A percentile compares a stretch with the other conserved stretches of the same genome.
Evolutionary conservation across 352 stramenopile genomes (phyloP).

Genomic region (Phytophthora constricta): DNA sequence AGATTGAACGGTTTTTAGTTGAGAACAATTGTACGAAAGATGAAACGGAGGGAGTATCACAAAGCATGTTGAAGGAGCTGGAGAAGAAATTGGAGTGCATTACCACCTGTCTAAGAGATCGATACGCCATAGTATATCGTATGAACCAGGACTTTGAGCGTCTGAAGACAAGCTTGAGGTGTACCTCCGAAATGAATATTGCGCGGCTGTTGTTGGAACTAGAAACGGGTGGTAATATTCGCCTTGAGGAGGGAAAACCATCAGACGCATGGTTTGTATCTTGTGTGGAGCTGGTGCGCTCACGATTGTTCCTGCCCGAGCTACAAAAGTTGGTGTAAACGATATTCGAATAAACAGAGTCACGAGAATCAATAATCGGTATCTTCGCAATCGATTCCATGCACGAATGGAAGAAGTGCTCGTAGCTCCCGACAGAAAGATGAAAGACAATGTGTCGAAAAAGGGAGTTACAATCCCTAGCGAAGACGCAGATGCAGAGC

Average conservation of each 20-base stretch:
- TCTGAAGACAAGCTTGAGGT: constrained; percentile 49
- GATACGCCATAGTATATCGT: constrained; percentile 44
- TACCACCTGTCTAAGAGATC: constrained; percentile 45
- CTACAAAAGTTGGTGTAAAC: constrained; percentile 57
- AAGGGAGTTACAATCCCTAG: constrained; percentile 67
- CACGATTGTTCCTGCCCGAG: constrained; percentile 65
- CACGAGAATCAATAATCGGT: constrained; percentile 90
- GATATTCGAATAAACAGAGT: constrained; percentile 83
- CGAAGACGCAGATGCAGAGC: constrained; percentile 30
- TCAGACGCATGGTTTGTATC: constrained; percentile 86
- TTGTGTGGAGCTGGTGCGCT: constrained; percentile 85
- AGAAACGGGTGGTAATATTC: constrained; percentile 92
- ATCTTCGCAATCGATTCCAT: constrained; percentile 89
- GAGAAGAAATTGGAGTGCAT: constrained; percentile 55
- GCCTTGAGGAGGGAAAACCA: constrained; percentile 86
- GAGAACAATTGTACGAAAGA: constrained; percentile 16
- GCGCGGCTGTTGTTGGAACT: constrained; percentile 87
- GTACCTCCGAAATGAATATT: constrained; percentile 77
- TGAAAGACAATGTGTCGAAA: constrained; percentile 87
- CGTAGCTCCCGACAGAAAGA: constrained; percentile 54
- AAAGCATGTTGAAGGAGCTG: constrained; percentile 24
- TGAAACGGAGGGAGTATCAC: not conserved
- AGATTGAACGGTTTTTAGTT: constrained; percentile 62
- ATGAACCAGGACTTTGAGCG: constrained; percentile 76
- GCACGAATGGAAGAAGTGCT: constrained; percentile 80